Evolutionary conservation across 345 rosid genomes (phyloP).

Genomic region (Eucalyptus urophylla): DNA sequence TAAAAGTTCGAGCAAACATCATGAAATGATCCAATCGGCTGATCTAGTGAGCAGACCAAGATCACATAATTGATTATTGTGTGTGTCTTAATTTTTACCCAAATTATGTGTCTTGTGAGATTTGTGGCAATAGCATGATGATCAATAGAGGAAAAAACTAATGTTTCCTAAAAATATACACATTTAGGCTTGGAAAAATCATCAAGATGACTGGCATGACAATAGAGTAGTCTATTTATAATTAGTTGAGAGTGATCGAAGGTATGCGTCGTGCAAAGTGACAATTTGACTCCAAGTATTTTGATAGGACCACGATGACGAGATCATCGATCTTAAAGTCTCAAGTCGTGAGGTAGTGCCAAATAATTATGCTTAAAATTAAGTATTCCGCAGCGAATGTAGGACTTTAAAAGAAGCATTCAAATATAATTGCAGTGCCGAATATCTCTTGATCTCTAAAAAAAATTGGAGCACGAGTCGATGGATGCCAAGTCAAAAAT

Average conservation of each 20-base stretch:
- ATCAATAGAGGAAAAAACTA: neutral
- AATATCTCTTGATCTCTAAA: neutral
- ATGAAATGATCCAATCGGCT: accelerated
- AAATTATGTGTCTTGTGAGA: neutral
- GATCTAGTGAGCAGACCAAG: neutral
- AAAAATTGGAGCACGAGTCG: accelerated
- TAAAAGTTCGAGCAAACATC: neutral
- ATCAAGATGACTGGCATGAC: neutral
- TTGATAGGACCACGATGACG: neutral
- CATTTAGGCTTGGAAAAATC: neutral
- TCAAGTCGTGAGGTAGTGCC: accelerated
- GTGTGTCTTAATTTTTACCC: neutral
- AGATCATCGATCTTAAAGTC: neutral
- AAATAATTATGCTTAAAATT: neutral
- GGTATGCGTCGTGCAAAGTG: neutral
- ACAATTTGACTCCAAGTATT: neutral
- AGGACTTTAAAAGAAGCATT: neutral
- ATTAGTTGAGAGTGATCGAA: too few relatives aligned
- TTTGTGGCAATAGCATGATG: neutral
- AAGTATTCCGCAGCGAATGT: accelerated
- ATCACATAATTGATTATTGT: neutral
- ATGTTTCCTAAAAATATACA: neutral
- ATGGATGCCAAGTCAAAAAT: neutral
- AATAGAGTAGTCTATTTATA: too few relatives aligned
- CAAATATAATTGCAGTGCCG: accelerated